Evolutionary conservation across 768 basidiomycete genomes (phyloP), one percentile per base, ranked within the genome.

Genomic region (Piloderma croceum): DNA sequence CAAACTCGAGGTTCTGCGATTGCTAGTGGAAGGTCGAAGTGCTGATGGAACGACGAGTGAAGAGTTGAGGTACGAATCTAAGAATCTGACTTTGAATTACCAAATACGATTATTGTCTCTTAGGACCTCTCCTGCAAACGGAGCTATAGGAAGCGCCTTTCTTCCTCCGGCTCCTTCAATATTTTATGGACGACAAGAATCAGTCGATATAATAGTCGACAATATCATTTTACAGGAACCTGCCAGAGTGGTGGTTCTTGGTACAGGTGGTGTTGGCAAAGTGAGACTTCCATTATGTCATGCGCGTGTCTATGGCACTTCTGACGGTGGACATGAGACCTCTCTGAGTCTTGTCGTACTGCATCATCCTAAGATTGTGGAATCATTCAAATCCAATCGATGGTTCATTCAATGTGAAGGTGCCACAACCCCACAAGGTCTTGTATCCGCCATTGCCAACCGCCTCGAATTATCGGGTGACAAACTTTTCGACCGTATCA

Each of bases 251-350:
- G 55, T 50, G 5, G 57, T 65, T n/a, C 40, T 65, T 5, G 63
- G 63, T 5, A 42, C 57, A 10, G 63, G 61, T 1, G 60, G 63
- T 3, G 59, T 63, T 10, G 61, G 63, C 0, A 65, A 63, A n/a
- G n/a, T n/a, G n/a, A n/a, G n/a, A n/a, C n/a, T n/a, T n/a, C n/a
- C n/a, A n/a, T n/a, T n/a, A n/a, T n/a, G n/a, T n/a, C n/a, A n/a
- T n/a, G n/a, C n/a, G n/a, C n/a, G n/a, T n/a, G n/a, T n/a, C n/a
- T n/a, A n/a, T n/a, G n/a, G n/a, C n/a, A n/a, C n/a, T n/a, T n/a
- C n/a, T n/a, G n/a, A n/a, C n/a, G n/a, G n/a, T n/a, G n/a, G n/a
- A n/a, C n/a, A n/a, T n/a, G n/a, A n/a, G 39, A 65, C 63, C 1
- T 55, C 63, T 1, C 35, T 61, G n/a, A 57, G 58, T 7, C 45